phyloP scores from a whole-genome alignment of 352 stramenopile species.

The Phytophthora pseudosyringae region DNA sequence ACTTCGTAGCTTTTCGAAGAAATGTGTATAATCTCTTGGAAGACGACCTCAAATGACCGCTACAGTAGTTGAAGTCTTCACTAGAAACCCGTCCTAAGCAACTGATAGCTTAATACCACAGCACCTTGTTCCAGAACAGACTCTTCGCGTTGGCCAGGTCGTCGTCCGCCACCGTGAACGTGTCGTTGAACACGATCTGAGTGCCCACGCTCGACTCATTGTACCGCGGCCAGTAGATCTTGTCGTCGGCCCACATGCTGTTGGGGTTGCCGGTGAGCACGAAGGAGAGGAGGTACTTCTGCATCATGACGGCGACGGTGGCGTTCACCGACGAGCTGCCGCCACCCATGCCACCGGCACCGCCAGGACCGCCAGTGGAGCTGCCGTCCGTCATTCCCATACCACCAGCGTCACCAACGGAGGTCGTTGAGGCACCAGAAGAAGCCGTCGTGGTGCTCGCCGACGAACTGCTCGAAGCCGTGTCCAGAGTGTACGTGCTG shows the following conservation, averaged over 20 bases:
- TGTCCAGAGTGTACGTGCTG: constrained; percentile 24
- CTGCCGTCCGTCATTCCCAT: constrained; percentile 18
- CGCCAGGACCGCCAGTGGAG: constrained; percentile 10
- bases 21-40: too few species aligned
- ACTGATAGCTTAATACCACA: constrained; percentile 42
- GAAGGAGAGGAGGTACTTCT: constrained; percentile 39
- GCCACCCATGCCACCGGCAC: constrained; percentile 3
- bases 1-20: too few species aligned
- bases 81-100: too few species aligned
- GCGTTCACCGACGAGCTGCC: constrained; percentile 6
- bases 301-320: constrained; percentile 14
- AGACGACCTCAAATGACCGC: too few species aligned
- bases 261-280: constrained; percentile 35
- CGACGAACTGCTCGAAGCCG: neutral
- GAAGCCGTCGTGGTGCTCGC: constrained; percentile 14
- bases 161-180: constrained; percentile 27
- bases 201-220: constrained; percentile 21
- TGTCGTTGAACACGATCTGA: constrained; percentile 43
- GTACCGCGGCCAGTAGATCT: constrained; percentile 36
- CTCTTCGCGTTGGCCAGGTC: constrained; percentile 27
- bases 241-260: constrained; percentile 31
- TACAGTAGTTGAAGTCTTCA: too few species aligned
- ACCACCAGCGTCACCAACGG: constrained; percentile 4
- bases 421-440: constrained; percentile 3
- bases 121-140: constrained; percentile 37